A percentile compares a stretch with the other conserved stretches of the same genome.
phyloP scores from a whole-genome alignment of 129 eudicot genomes.

The Cynara cardunculus region DNA sequence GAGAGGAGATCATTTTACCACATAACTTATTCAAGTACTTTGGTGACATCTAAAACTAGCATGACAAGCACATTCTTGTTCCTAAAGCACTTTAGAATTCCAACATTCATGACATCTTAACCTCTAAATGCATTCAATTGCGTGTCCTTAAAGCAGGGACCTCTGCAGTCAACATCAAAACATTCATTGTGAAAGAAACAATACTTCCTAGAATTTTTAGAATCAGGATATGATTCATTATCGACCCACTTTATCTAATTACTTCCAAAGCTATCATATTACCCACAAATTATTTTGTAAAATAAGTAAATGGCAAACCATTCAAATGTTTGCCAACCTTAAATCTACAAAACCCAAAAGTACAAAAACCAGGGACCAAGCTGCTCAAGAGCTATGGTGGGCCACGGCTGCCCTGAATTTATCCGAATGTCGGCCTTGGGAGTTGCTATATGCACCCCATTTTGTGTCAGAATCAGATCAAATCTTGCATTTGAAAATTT shows the following conservation, averaged over 20 bases:
- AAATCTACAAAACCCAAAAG: not conserved
- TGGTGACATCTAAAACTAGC: slow-evolving; percentile 5
- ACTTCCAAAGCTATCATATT: not conserved
- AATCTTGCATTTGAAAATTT: too few relatives aligned
- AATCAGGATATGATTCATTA: not conserved
- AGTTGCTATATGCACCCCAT: too few relatives aligned
- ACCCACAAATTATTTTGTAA: not conserved
- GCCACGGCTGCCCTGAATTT: not conserved
- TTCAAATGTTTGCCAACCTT: not conserved
- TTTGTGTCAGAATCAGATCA: too few relatives aligned
- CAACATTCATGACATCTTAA: not conserved
- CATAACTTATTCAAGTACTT: not conserved
- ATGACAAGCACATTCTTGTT: not conserved
- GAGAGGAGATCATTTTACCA: slow-evolving; percentile 10
- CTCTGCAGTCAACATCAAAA: not conserved
- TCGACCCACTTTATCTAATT: not conserved
- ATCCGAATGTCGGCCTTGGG: not conserved
- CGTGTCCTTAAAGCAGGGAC: not conserved
- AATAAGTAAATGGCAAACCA: not conserved
- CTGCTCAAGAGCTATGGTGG: not conserved
- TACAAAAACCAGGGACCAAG: not conserved
- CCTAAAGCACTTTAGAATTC: not conserved
- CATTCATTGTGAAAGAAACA: not conserved
- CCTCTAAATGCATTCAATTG: not conserved
- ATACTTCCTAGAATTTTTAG: not conserved